These are phyloP conservation scores for Ceriops tagal DNA, from an alignment of 345 rosid genomes.

Conservation along the genomic window DNA sequence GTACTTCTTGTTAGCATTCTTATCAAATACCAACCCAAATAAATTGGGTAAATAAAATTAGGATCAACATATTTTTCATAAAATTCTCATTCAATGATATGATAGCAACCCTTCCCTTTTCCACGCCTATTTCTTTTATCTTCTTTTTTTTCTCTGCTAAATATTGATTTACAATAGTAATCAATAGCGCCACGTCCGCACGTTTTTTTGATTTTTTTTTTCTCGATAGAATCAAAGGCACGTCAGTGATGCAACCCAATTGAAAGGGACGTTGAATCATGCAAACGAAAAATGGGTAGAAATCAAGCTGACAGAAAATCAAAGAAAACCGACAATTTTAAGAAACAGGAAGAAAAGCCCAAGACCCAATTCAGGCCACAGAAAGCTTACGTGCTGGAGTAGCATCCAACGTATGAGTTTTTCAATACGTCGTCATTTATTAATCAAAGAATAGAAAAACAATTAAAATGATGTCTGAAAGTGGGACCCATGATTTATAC, in stretches of 20 bases:
- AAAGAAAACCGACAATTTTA: not conserved
- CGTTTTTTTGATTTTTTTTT: too few species aligned
- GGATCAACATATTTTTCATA: too few species aligned
- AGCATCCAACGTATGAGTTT: not conserved
- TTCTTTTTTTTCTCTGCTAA: not conserved
- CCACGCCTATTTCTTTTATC: too few species aligned
- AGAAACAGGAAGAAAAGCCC: too few species aligned
- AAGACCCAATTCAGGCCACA: too few species aligned
- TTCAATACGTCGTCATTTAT: not conserved
- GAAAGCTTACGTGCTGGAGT: too few species aligned
- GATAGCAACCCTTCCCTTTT: not conserved
- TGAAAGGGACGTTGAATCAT: not conserved
- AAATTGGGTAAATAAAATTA: too few species aligned
- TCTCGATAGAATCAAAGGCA: not conserved
- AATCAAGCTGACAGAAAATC: not conserved
- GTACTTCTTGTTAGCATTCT: too few species aligned
- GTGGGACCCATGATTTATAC: slow-evolving; percentile 35
- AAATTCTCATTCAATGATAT: too few species aligned
- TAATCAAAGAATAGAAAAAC: not conserved
- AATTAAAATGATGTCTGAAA: not conserved
- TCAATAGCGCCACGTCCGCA: too few species aligned
- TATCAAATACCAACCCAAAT: too few species aligned
- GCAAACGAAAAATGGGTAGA: not conserved
- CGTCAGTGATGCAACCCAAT: slow-evolving; percentile 4
- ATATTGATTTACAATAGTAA: too few species aligned